Conservation (phyloP, 768 basidiomycete genomes). For the Candolleomyces efflorescens region DNA sequence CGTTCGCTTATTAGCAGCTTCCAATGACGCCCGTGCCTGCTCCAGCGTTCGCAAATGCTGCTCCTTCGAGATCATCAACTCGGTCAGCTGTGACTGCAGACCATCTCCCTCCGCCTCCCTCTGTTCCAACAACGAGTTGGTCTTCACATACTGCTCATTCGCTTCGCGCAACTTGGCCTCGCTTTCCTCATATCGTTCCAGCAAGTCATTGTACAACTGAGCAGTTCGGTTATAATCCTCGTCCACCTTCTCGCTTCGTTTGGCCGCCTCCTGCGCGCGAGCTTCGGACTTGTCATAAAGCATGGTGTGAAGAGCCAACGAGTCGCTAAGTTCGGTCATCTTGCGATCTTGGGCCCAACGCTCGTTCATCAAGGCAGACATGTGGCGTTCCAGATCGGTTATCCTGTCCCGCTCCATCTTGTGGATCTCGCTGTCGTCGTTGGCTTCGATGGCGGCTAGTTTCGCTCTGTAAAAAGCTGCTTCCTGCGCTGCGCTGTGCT, state of each 20-base stretch:
- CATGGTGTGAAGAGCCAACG: constrained; percentile 71
- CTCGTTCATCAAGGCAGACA: constrained; percentile 58
- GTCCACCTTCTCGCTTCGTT: constrained; percentile 73
- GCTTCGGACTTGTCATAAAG: constrained; percentile 78
- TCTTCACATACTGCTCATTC: constrained; percentile 64
- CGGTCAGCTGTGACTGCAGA: constrained; percentile 64
- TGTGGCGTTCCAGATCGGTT: constrained; percentile 66
- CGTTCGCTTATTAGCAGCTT: constrained; percentile 70
- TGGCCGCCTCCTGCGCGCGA: constrained; percentile 66
- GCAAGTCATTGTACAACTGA: constrained; percentile 67
- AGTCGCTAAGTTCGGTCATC: constrained; percentile 66
- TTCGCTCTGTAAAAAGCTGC: constrained; percentile 96
- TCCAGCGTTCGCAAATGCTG: constrained; percentile 87
- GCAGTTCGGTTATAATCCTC: constrained; percentile 59
- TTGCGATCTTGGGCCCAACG: constrained; percentile 66
- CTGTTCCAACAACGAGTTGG: constrained; percentile 72
- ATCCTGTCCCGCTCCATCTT: constrained; percentile 79
- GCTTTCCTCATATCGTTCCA: constrained; percentile 52
- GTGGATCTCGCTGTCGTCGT: constrained; percentile 56
- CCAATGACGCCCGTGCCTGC: constrained; percentile 75
- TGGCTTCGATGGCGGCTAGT: constrained; percentile 77
- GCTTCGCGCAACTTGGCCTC: constrained; percentile 74
- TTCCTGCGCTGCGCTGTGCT: constrained; percentile 81
- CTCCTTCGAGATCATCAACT: constrained; percentile 65
- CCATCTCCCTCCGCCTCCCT: constrained; percentile 73